Evolutionary conservation across 2,329 filamentous ascomycete genomes (phyloP).

Genomic region (Pyrenophora teres): DNA sequence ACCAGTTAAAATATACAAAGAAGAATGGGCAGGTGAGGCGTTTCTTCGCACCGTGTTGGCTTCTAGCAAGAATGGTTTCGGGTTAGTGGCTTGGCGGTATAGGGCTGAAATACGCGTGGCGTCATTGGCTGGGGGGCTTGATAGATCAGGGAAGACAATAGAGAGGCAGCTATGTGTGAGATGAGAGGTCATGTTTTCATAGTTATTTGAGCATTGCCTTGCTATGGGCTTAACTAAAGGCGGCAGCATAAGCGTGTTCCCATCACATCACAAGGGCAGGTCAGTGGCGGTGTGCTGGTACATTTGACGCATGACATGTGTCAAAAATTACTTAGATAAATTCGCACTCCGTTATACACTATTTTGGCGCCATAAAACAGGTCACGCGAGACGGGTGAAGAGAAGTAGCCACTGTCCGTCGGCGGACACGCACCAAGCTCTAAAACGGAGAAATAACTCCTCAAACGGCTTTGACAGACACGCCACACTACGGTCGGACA

Average conservation of each 20-base stretch:
- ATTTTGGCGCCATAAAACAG: background rate
- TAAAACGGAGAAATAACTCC: background rate
- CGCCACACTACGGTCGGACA: background rate
- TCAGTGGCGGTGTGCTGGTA: background rate
- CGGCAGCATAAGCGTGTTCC: too few relatives aligned
- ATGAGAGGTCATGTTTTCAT: too few relatives aligned
- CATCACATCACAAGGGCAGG: background rate
- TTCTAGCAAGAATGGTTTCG: constrained; percentile 8
- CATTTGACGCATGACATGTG: background rate
- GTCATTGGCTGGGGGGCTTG: constrained; percentile 6
- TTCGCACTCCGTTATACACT: background rate
- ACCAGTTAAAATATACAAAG: constrained; percentile 1
- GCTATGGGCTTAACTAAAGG: too few relatives aligned
- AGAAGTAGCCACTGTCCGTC: background rate
- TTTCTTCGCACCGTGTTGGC: constrained; percentile 23
- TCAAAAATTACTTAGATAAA: background rate
- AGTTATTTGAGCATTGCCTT: too few relatives aligned
- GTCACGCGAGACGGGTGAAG: constrained; percentile 2
- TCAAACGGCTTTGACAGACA: background rate
- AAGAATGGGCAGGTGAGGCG: constrained; percentile 14
- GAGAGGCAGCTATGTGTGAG: too few relatives aligned
- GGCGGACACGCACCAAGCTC: background rate
- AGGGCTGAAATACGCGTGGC: constrained; percentile 3
- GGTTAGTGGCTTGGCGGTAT: constrained; percentile 12
- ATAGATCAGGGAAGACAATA: too few relatives aligned